phyloP scores from a whole-genome alignment of 805 yeast species.

The Metschnikowia peoriensis region DNA sequence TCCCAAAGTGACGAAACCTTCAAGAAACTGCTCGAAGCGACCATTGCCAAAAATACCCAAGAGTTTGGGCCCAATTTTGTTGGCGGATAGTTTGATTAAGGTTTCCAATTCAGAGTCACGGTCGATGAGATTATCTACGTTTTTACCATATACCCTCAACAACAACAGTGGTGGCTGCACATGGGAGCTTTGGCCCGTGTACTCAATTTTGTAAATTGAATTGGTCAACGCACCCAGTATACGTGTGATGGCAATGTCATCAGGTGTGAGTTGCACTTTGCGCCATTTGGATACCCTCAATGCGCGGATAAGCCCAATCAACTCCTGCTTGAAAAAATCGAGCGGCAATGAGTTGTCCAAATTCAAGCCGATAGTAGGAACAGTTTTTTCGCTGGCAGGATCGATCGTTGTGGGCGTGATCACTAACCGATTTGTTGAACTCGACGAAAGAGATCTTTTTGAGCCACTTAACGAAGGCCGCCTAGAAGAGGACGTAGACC shows the following conservation, averaged over 20 bases:
- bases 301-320: constrained; percentile 60
- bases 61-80: constrained; percentile 83
- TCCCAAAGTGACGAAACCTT: constrained; percentile 75
- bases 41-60: constrained; percentile 92
- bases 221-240: constrained; percentile 94
- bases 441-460: constrained; percentile 35
- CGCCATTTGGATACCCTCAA: constrained; percentile 81
- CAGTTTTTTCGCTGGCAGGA: constrained; percentile 29
- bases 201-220: constrained; percentile 75
- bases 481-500: constrained; percentile 33
- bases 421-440: constrained; percentile 29
- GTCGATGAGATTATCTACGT: constrained; percentile 82
- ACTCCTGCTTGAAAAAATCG: constrained; percentile 83
- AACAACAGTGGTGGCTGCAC: constrained; percentile 58
- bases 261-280: constrained; percentile 41
- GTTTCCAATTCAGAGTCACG: constrained; percentile 75
- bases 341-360: constrained; percentile 76
- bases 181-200: constrained; percentile 35
- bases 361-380: constrained; percentile 54
- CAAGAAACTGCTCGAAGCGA: constrained; percentile 88
- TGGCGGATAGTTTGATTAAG: constrained; percentile 67
- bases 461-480: constrained; percentile 32
- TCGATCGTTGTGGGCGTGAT: constrained; percentile 29
- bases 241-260: constrained; percentile 53
- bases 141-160: constrained; percentile 83